Percentiles rank a stretch among this genome's conserved stretches.
These are phyloP conservation scores for Ustilago loliicola DNA, from an alignment of 1,284 basidiomycete species.

Conservation along the genomic window DNA sequence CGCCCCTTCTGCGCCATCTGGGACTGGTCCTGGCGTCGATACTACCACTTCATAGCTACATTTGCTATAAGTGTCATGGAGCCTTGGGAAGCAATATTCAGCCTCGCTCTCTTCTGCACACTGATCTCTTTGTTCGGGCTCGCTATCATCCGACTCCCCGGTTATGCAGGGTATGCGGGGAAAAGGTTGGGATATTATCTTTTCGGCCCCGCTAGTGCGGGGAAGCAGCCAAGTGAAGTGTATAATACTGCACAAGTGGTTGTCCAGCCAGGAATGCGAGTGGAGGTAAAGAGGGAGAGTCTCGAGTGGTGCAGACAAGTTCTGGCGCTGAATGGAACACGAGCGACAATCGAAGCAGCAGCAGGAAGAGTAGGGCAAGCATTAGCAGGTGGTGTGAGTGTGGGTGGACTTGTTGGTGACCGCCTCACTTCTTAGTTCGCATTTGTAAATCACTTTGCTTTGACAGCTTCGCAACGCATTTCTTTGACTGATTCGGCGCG, in stretches of 20 bases:
- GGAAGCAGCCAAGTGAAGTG: no score
- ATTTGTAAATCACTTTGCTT: no score
- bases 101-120: slow-evolving; percentile 8
- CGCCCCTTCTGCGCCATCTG: not conserved
- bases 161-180: not conserved
- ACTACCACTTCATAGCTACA: slow-evolving; percentile 12
- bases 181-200: not conserved
- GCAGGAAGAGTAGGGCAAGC: not conserved
- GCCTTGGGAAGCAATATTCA: slow-evolving; percentile 28
- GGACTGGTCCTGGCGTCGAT: slow-evolving; percentile 12
- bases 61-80: slow-evolving; percentile 23
- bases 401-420: no score
- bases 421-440: no score
- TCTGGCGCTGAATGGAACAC: not conserved
- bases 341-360: not conserved
- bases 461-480: no score
- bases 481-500: no score
- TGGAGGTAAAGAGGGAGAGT: not conserved
- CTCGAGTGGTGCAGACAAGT: slow-evolving; percentile 4
- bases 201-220: not conserved
- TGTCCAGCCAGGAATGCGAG: not conserved
- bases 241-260: not conserved
- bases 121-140: not conserved
- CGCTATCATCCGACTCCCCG: not conserved
- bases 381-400: not conserved